Base-by-base conservation (phyloP, 2,329 filamentous ascomycete species). In the Fusarium veterinarium region DNA sequence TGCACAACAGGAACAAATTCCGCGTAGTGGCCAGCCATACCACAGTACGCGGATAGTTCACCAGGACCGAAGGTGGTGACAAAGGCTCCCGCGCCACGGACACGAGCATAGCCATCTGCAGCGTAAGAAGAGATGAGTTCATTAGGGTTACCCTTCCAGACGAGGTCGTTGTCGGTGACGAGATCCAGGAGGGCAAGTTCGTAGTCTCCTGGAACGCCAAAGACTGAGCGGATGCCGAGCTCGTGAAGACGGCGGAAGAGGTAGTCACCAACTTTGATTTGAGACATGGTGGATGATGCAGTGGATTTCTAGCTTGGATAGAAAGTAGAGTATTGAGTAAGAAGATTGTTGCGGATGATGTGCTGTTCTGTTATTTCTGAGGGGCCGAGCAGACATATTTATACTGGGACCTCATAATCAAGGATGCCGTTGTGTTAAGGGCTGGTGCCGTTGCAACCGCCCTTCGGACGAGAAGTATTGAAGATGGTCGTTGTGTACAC, bases 221-320 rank as follows among this genome's bases (percentile, higher is more conserved):
- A 61, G 25, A 61, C 25, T 23, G 59, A 61, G 5, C 51, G 51
- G 3, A 58, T 58, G 8, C 59, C 40, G 16, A 61, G 49, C 25
- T 44, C 51, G 4, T 61, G 51, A 5, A 61, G 31, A n/a, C 51
- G 59, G n/a, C 23, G 51, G 40, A 61, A 61, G 31, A 61, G 59
- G n/a, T 61, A 61, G 33, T 58, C 59, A 31, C 51, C 51, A 31
- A 61, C 40, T 25, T 61, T 61, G 17, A 45, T 12, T 23, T 31
- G 14, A 30, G 40, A 17, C 57, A 60, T 38, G 9, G 35, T n/a
- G n/a, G 17, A n/a, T 52, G 31, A 20, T 25, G 23, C 5, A 16
- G 23, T 37, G 3, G 13, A 11, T 28, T 14, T 10, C 30, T 52
- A 17, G 9, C 10, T 28, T 12, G 23, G 13, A 25, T 23, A 25